These are phyloP conservation scores for Cadophora luteo-olivacea DNA, from an alignment of 2,329 filamentous ascomycete species.

Conservation along the genomic window DNA sequence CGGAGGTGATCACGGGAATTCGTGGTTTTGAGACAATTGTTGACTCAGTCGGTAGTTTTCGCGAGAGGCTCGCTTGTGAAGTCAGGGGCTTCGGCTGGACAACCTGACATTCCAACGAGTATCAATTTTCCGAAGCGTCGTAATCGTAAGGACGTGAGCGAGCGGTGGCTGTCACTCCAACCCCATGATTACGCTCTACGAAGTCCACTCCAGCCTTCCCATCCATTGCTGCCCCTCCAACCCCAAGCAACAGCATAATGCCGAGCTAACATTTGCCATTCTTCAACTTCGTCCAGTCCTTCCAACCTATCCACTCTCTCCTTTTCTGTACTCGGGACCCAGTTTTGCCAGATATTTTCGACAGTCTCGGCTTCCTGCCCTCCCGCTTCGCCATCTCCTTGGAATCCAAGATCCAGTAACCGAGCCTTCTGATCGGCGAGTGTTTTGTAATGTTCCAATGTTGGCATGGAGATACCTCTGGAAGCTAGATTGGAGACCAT, in stretches of 20 bases:
- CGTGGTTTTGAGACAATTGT: constrained; percentile 7
- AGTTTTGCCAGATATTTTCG: constrained; percentile 76
- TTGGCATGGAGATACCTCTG: constrained; percentile 84
- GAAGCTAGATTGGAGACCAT: constrained; percentile 91
- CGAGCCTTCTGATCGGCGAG: constrained; percentile 72
- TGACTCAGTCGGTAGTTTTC: neutral
- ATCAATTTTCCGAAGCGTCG: neutral
- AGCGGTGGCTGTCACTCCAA: too few relatives aligned
- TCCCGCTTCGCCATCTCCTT: constrained; percentile 39
- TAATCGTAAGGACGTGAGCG: too few relatives aligned
- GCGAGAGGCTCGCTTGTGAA: neutral
- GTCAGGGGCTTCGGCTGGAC: too few relatives aligned
- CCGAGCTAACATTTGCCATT: constrained; percentile 84
- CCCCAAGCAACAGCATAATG: constrained; percentile 95
- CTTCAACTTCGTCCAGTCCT: constrained; percentile 93
- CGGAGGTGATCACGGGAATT: constrained; percentile 6
- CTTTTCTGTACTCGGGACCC: constrained; percentile 75
- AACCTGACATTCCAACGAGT: neutral
- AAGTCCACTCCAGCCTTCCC: constrained; percentile 28
- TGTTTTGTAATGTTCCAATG: constrained; percentile 74
- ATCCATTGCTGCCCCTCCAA: constrained; percentile 56
- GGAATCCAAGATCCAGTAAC: constrained; percentile 71
- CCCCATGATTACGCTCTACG: neutral
- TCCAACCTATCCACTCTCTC: constrained; percentile 80
- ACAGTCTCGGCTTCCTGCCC: constrained; percentile 65